A percentile compares a stretch with the other conserved stretches of the same genome.
Evolutionary conservation across 108 stramenopile genomes (phyloP).

Genomic region (Phaeodactylum tricornutum): DNA sequence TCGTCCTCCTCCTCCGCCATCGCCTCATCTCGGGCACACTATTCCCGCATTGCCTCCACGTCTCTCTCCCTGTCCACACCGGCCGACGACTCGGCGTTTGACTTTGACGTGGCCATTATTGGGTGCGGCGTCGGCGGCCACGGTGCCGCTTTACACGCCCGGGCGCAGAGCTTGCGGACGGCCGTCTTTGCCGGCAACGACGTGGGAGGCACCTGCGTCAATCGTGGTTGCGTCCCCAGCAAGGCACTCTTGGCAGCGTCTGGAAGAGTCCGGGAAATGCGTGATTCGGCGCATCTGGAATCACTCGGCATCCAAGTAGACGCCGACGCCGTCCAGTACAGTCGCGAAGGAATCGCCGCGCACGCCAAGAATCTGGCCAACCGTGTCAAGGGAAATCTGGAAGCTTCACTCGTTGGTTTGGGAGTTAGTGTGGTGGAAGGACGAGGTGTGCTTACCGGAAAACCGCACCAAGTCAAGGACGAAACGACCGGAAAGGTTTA

Average conservation of each 20-base stretch:
- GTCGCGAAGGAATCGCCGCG: slow-evolving; percentile 84
- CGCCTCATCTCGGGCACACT: too few species aligned
- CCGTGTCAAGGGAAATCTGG: slow-evolving; percentile 88
- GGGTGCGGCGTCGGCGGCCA: slow-evolving; percentile 99
- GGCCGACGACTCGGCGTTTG: too few species aligned
- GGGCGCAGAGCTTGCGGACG: slow-evolving; percentile 81
- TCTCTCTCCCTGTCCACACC: too few species aligned
- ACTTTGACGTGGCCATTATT: slow-evolving; percentile 86
- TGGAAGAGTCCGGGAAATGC: slow-evolving; percentile 93
- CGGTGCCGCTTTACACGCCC: slow-evolving; percentile 94
- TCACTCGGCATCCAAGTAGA: slow-evolving; percentile 70
- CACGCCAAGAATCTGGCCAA: slow-evolving; percentile 95
- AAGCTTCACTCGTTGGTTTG: slow-evolving; percentile 73
- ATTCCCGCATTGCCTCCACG: too few species aligned
- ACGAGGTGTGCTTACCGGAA: slow-evolving; percentile 69
- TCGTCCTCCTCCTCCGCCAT: too few species aligned
- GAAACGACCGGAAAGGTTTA: slow-evolving; percentile 79
- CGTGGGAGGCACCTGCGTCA: slow-evolving; percentile 97
- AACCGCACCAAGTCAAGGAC: slow-evolving; percentile 81
- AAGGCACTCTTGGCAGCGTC: slow-evolving; percentile 96
- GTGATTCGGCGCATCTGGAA: slow-evolving; percentile 52
- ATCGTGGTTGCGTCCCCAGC: slow-evolving; percentile 97
- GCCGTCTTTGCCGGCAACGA: slow-evolving; percentile 92
- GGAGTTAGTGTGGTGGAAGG: slow-evolving; percentile 87
- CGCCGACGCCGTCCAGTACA: slow-evolving; percentile 56